Percentiles rank a stretch among this genome's conserved stretches.
Conservation (phyloP, 2,329 filamentous ascomycete species). For the Hypoxylon sp. region DNA sequence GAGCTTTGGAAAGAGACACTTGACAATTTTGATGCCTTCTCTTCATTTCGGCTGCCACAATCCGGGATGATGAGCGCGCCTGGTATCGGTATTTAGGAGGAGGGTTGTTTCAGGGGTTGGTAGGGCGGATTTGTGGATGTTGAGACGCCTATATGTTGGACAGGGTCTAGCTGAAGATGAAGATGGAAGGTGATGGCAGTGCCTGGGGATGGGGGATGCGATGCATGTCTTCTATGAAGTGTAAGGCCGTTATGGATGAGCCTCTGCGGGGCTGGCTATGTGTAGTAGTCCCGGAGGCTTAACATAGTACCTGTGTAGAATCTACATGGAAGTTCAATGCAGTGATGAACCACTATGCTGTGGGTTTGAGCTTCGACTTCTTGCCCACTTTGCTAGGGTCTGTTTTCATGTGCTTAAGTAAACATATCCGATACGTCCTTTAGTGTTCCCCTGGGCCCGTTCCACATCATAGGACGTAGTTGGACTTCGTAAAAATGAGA, state of each 20-base stretch:
- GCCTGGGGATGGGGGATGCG: constrained; percentile 39
- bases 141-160: constrained; percentile 44
- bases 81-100: constrained; percentile 42
- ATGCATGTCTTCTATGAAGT: constrained; percentile 42
- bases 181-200: constrained; percentile 32
- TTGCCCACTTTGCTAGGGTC: neutral
- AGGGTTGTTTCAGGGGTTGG: constrained; percentile 23
- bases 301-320: constrained; percentile 24
- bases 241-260: constrained; percentile 32
- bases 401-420: no score
- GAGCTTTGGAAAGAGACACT: constrained; percentile 35
- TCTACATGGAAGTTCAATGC: constrained; percentile 29
- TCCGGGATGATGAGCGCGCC: constrained; percentile 48
- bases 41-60: constrained; percentile 39
- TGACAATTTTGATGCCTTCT: constrained; percentile 49
- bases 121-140: constrained; percentile 14
- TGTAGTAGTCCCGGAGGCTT: constrained; percentile 25
- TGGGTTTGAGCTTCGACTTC: neutral
- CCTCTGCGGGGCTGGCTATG: constrained; percentile 33
- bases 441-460: no score
- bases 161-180: constrained; percentile 45
- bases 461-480: no score
- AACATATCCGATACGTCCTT: no score
- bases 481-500: no score
- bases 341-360: constrained; percentile 33